A percentile compares a stretch with the other conserved stretches of the same genome.
Conservation (phyloP, 2,329 filamentous ascomycete species). For the Colletotrichum sp. region DNA sequence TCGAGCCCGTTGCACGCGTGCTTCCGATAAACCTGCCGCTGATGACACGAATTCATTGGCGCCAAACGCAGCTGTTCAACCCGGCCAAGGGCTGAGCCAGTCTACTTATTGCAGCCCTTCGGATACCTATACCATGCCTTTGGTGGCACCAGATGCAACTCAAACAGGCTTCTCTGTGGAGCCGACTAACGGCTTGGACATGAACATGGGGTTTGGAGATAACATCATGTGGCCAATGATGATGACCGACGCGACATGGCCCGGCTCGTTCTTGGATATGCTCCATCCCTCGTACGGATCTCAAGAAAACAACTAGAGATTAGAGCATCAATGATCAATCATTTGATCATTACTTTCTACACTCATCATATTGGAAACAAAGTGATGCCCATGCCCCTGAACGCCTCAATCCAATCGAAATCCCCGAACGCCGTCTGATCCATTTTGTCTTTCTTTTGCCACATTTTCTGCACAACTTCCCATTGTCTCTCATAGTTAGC, state of each 20-base stretch:
- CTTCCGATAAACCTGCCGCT: fast-evolving
- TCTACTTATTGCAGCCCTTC: background rate
- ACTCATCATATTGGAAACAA: background rate
- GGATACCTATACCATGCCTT: background rate
- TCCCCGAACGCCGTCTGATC: background rate
- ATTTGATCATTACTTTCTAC: background rate
- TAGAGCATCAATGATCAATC: background rate
- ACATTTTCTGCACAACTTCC: background rate
- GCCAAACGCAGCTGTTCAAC: fast-evolving
- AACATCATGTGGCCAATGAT: background rate
- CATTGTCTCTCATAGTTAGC: background rate
- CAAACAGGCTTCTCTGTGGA: background rate
- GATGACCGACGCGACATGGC: background rate
- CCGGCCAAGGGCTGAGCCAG: background rate
- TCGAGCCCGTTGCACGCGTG: fast-evolving
- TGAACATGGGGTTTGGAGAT: background rate
- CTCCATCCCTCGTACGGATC: background rate
- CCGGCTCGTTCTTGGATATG: background rate
- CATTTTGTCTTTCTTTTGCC: background rate
- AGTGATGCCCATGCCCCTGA: background rate
- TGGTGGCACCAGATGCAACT: fast-evolving
- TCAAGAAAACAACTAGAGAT: background rate
- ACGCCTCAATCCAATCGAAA: background rate
- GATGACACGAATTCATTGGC: fast-evolving
- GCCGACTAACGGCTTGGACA: fast-evolving